Conservation (phyloP, 2,329 filamentous ascomycete species). For the Metarhizium anisopliae region DNA sequence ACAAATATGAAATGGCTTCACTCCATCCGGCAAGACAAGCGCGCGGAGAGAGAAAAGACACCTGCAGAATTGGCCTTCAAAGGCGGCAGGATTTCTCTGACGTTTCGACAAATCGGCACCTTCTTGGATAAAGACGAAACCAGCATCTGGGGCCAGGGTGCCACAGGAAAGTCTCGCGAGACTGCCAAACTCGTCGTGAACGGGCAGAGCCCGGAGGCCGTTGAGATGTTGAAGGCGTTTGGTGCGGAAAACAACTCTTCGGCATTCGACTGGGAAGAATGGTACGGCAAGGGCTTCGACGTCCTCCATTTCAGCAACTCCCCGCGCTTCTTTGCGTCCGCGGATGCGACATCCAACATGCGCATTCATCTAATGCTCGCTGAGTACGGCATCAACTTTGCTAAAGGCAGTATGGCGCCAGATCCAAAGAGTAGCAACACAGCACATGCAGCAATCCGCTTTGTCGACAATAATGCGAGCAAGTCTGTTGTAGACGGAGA, state of each 20-base stretch:
- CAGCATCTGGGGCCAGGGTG: constrained; percentile 88
- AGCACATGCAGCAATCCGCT: constrained; percentile 31
- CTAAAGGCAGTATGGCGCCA: constrained; percentile 31
- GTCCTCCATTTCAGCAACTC: constrained; percentile 58
- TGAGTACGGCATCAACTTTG: constrained; percentile 36
- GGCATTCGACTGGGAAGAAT: constrained; percentile 63
- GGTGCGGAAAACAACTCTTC: constrained; percentile 71
- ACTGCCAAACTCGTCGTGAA: constrained; percentile 58
- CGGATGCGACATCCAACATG: constrained; percentile 38
- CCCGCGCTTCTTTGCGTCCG: constrained; percentile 41
- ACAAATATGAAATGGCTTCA: constrained; percentile 89
- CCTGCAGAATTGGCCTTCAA: constrained; percentile 60
- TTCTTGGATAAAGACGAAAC: constrained; percentile 59
- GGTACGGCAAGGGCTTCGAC: constrained; percentile 78
- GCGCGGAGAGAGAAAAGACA: constrained; percentile 57
- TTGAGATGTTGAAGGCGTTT: constrained; percentile 69
- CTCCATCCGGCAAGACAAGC: constrained; percentile 82
- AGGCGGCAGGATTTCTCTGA: constrained; percentile 80
- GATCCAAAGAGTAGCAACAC: not conserved
- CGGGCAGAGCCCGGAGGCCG: constrained; percentile 55
- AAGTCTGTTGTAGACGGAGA: constrained; percentile 41
- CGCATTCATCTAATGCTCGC: constrained; percentile 41
- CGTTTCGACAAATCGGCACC: constrained; percentile 83
- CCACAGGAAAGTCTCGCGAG: constrained; percentile 54
- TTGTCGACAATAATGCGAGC: constrained; percentile 43